phyloP scores from a whole-genome alignment of 257 asterid species.

The Pogostemon cablin region DNA sequence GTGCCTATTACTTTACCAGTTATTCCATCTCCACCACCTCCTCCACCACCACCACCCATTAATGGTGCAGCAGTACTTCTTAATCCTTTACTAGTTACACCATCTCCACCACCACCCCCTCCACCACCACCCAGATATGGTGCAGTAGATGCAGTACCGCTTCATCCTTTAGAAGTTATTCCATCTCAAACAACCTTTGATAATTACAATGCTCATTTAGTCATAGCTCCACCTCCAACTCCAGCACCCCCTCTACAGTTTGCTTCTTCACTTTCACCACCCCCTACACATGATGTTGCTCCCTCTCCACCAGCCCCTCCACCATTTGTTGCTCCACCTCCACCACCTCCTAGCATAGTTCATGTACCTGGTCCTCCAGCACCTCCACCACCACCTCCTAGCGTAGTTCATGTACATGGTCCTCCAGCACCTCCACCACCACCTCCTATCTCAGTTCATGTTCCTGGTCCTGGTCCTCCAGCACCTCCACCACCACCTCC shows the following conservation, averaged over 20 bases:
- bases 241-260: conserved; percentile 5
- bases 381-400: conserved; percentile 20
- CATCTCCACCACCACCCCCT: conserved; percentile 33
- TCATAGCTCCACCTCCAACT: background rate
- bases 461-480: background rate
- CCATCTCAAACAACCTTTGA: no score
- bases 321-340: background rate
- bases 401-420: background rate
- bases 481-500: conserved; percentile 28
- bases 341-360: background rate
- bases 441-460: background rate
- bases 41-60: conserved; percentile 24
- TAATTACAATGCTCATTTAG: no score
- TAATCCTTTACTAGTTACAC: background rate
- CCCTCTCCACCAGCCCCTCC: background rate
- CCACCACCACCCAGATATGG: background rate
- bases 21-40: background rate
- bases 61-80: no score
- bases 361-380: conserved; percentile 14
- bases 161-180: no score
- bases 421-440: conserved; percentile 43
- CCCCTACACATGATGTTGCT: background rate
- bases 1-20: background rate
- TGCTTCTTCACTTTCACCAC: background rate
- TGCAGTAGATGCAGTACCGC: no score